These are phyloP conservation scores for Hemileccinum hortonii DNA, from an alignment of 1,284 basidiomycete genomes.

Conservation along the genomic window DNA sequence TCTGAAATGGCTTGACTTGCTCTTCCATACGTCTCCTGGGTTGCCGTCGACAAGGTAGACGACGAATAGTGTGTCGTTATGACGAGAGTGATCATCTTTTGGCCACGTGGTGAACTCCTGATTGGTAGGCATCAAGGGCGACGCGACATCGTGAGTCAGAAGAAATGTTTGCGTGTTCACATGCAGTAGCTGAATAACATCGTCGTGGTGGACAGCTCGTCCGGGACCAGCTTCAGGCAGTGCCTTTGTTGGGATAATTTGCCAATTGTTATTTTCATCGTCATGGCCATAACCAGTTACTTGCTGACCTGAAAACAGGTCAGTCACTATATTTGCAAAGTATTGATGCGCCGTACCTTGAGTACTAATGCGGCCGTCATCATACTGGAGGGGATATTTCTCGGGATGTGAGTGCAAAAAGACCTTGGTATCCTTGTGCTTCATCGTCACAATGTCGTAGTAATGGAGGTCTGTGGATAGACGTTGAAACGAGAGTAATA, in stretches of 20 bases:
- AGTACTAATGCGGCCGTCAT: constrained; percentile 93
- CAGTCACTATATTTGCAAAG: not conserved
- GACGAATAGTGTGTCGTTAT: constrained; percentile 88
- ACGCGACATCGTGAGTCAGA: constrained; percentile 96
- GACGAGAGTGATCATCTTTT: constrained; percentile 66
- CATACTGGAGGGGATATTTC: constrained; percentile 89
- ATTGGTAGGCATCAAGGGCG: constrained; percentile 95
- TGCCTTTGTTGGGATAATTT: constrained; percentile 90
- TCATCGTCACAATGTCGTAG: constrained; percentile 84
- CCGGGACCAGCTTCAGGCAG: constrained; percentile 87
- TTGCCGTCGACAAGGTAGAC: constrained; percentile 70
- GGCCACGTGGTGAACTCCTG: constrained; percentile 95
- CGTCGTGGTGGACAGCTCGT: constrained; percentile 85
- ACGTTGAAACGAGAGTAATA: constrained; percentile 6
- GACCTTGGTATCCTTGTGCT: constrained; percentile 91
- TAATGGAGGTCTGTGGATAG: constrained; percentile 80
- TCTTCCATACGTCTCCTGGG: constrained; percentile 83
- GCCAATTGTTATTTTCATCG: constrained; percentile 95
- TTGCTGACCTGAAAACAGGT: constrained; percentile 72
- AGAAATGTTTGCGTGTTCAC: constrained; percentile 82
- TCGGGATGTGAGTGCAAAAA: constrained; percentile 93
- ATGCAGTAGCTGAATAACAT: constrained; percentile 88
- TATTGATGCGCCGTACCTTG: constrained; percentile 58
- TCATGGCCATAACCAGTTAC: constrained; percentile 97
- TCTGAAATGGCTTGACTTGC: constrained; percentile 88